Evolutionary conservation across 2,329 filamentous ascomycete species (phyloP), one percentile per base, ranked within the genome.

Genomic region (Claviceps maximensis): DNA sequence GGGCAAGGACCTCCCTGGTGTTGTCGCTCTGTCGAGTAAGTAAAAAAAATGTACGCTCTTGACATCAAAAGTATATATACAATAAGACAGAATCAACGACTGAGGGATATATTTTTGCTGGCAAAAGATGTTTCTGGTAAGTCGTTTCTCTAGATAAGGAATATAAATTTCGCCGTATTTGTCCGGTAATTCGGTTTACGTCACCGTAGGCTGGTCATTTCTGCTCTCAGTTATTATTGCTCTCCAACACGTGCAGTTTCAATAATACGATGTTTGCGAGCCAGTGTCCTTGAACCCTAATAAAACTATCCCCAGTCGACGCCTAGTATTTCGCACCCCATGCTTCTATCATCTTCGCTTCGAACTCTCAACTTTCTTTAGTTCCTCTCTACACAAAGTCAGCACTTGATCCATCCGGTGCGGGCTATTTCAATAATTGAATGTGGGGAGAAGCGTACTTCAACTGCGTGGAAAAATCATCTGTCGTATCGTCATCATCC

Each of bases 401-500:
- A 61, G 58, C 31, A 53, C 40, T 40, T 33, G n/a, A n/a, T n/a
- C n/a, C n/a, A 8, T 23, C 31, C 7, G n/a, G n/a, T 5, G 8
- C 31, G 8, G 8, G 2, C 4, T 4, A 2, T 5, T 33, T 33
- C 31, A 4, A 33, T 33, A 5, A 9, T 5, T 33, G 31, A 9
- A 33, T 4, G n/a, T n/a, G n/a, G n/a, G n/a, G n/a, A n/a, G n/a
- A n/a, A n/a, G n/a, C n/a, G n/a, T 70, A 95, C 91, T 89, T 94
- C 65, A 98, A 74, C 75, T 97, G 91, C 64, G 87, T 81, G 13
- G 89, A 93, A 69, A 98, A 98, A 65, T 98, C 93, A 67, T 98
- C 93, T 63, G 80, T 93, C 59, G 89, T 93, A 71, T 97, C 93
- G 68, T 97, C 91, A 65, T 98, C 93, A 66, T 98, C 93, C 93